Base-by-base conservation (phyloP, 73 alveolate genomes). In the Stentor roeselii region DNA sequence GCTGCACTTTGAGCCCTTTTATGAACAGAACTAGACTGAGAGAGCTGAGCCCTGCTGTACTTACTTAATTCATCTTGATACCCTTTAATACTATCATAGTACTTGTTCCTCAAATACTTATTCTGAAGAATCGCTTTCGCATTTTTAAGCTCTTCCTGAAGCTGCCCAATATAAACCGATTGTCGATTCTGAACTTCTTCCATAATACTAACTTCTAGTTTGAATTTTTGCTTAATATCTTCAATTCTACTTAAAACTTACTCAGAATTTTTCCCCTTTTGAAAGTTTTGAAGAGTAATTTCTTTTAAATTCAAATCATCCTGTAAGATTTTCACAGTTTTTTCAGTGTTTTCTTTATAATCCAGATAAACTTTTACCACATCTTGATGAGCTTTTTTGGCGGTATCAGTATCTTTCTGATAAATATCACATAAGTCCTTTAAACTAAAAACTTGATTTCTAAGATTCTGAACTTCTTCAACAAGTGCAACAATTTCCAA, bases 141-240 rank as follows among this genome's bases (percentile, higher is more conserved):
- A 67, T 67, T 67, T 2, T 67, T 67, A 2, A 67, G 37, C 37
- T 67, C 80, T 30, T 67, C 80, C 34, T 67, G 80, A 0, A 67
- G 80, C 11, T 21, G 37, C 27, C 37, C 37, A 67, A 67, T 67
- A 67, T 27, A 67, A 14, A 32, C n/a, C 37, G 15, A 14, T 67
- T 67, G 80, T 40, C 80, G 67, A 50, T 21, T 50, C 21, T 50
- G 67, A 11, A 50, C 21, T 21, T 50, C 67, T 11, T 50, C 67
- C 21, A 6, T 6, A 11, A 21, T 21, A 11, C 21, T 21, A 50
- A 50, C 21, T 50, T 50, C 67, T 50, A 11, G 6, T 11, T 50
- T 50, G 21, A 11, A 50, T 21, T 11, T 11, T 11, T 21, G 6
- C 21, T 50, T 50, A 50, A 50, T 50, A 50, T 50, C 21, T 50